A percentile compares a stretch with the other conserved stretches of the same genome.
Evolutionary conservation across 1,139 yeast genomes (phyloP).

Genomic region (Yamadazyma taylorii): DNA sequence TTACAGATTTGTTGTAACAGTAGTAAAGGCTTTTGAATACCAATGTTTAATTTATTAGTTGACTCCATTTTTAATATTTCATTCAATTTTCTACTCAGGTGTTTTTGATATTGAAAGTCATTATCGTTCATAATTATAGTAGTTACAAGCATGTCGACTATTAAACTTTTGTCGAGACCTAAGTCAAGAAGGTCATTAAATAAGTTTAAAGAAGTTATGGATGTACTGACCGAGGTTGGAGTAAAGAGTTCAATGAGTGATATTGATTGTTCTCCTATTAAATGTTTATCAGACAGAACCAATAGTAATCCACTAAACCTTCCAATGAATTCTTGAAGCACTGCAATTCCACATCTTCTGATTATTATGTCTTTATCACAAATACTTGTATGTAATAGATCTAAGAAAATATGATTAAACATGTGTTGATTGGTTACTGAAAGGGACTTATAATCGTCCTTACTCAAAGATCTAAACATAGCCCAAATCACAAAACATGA

Average conservation of each 20-base stretch:
- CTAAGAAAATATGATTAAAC: slow-evolving; percentile 31
- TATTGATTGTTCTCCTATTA: slow-evolving; percentile 41
- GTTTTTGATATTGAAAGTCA: slow-evolving; percentile 37
- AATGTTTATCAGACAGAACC: slow-evolving; percentile 15
- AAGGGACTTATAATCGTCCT: slow-evolving; percentile 18
- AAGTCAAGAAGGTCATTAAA: slow-evolving; percentile 26
- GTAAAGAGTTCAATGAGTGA: slow-evolving; percentile 56
- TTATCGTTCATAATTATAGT: slow-evolving; percentile 20
- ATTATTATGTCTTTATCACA: slow-evolving; percentile 75
- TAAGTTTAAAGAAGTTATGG: slow-evolving; percentile 26
- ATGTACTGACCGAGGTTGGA: slow-evolving; percentile 16
- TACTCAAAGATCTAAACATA: slow-evolving; percentile 24
- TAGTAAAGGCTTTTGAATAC: neutral
- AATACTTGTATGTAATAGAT: slow-evolving; percentile 53
- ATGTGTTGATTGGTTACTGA: slow-evolving; percentile 13
- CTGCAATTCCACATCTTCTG: slow-evolving; percentile 83
- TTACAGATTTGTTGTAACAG: slow-evolving; percentile 11
- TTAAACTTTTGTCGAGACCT: slow-evolving; percentile 25
- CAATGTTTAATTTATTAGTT: slow-evolving; percentile 8
- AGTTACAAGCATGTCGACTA: slow-evolving; percentile 28
- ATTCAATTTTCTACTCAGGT: slow-evolving; percentile 10
- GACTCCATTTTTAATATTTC: slow-evolving; percentile 5
- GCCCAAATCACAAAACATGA: slow-evolving; percentile 69
- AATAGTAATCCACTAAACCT: slow-evolving; percentile 50
- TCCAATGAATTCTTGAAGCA: slow-evolving; percentile 82